Conservation (phyloP, 495 filamentous ascomycete species). For the Aspergillus sclerotiicarbonarius region DNA sequence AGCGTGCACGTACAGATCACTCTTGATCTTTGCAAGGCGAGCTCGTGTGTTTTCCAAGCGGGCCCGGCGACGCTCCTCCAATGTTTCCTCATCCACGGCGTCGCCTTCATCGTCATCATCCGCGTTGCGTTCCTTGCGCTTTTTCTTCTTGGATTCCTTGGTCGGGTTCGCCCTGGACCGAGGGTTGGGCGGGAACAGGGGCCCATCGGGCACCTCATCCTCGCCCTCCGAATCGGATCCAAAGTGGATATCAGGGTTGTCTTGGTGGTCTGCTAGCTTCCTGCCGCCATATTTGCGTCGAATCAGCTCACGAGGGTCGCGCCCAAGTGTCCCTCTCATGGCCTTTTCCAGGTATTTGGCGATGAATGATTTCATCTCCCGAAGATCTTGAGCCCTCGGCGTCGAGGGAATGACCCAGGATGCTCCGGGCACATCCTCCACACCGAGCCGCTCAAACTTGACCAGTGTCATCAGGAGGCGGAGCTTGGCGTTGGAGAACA, state of each 20-base stretch:
- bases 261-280: constrained; percentile 39
- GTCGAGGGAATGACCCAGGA: constrained; percentile 75
- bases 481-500: constrained; percentile 88
- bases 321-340: constrained; percentile 57
- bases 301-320: constrained; percentile 72
- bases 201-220: constrained; percentile 59
- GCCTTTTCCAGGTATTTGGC: constrained; percentile 71
- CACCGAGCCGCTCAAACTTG: constrained; percentile 67
- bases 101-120: constrained; percentile 32
- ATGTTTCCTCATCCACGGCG: constrained; percentile 48
- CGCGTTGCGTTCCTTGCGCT: constrained; percentile 46
- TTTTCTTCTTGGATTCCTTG: constrained; percentile 49
- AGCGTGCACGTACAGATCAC: constrained; percentile 71
- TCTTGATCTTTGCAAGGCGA: constrained; percentile 76
- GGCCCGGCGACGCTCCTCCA: constrained; percentile 52
- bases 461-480: constrained; percentile 79
- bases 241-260: constrained; percentile 43
- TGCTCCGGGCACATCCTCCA: constrained; percentile 68
- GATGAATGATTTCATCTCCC: constrained; percentile 60
- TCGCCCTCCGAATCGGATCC: constrained; percentile 63
- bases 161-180: constrained; percentile 46
- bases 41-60: constrained; percentile 58
- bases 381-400: constrained; percentile 59
- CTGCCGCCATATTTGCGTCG: constrained; percentile 60
- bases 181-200: constrained; percentile 62